Percentiles rank a stretch among this genome's conserved stretches.
Evolutionary conservation across 805 yeast genomes (phyloP).

Genomic region (Starmera pachycereana): DNA sequence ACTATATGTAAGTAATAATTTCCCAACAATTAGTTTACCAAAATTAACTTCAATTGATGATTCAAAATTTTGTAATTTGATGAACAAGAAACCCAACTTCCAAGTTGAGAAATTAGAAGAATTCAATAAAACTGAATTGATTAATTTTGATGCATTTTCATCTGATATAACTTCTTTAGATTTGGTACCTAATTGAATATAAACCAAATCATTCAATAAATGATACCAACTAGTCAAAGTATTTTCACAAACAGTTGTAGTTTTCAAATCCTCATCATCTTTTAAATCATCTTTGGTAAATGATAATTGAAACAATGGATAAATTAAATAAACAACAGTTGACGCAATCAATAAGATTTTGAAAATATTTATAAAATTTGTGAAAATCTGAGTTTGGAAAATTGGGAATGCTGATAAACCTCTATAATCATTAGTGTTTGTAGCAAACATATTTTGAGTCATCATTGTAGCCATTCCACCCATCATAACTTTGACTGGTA

Average conservation of each 20-base stretch:
- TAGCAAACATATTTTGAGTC: slow-evolving; percentile 22
- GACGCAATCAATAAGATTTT: slow-evolving; percentile 19
- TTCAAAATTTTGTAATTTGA: slow-evolving; percentile 11
- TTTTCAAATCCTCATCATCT: slow-evolving; percentile 1
- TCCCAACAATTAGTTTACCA: slow-evolving; percentile 14
- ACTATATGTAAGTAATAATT: slow-evolving; percentile 12
- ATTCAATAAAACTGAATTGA: slow-evolving; percentile 11
- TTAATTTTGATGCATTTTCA: slow-evolving; percentile 7
- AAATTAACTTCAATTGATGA: slow-evolving; percentile 8
- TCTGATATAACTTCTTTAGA: slow-evolving; percentile 8
- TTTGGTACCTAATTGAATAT: slow-evolving; percentile 12
- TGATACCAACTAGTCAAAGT: slow-evolving; percentile 13
- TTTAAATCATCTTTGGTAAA: neutral
- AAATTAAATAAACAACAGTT: slow-evolving; percentile 12
- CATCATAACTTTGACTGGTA: slow-evolving; percentile 27
- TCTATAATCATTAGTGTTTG: slow-evolving; percentile 26
- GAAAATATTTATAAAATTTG: slow-evolving; percentile 16
- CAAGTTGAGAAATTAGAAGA: slow-evolving; percentile 1
- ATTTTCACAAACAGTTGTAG: slow-evolving; percentile 1
- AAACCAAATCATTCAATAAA: slow-evolving; percentile 15
- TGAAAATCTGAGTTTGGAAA: slow-evolving; percentile 18
- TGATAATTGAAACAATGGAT: slow-evolving; percentile 7
- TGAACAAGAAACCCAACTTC: slow-evolving; percentile 6
- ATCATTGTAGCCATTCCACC: slow-evolving; percentile 42
- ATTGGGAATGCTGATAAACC: slow-evolving; percentile 35